A percentile compares a stretch with the other conserved stretches of the same genome.
phyloP scores from a whole-genome alignment of 441 rosid species.

The Aleurites moluccanus region DNA sequence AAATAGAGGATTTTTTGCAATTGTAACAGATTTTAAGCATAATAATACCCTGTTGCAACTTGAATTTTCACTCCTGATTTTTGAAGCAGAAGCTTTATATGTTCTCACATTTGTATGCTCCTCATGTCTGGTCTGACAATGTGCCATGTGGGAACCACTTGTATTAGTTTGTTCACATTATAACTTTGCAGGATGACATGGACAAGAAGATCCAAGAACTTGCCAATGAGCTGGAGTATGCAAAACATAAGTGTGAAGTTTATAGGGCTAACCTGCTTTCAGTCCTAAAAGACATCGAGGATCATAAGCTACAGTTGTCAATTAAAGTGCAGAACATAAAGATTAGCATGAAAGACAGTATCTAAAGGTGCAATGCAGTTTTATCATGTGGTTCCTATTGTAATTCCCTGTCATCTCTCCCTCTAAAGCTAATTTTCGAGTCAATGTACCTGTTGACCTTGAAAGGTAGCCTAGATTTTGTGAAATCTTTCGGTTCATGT shows the following conservation, averaged over 20 bases:
- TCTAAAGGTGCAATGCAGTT: constrained; percentile 33
- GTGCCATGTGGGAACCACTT: too few species aligned
- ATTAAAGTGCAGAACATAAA: constrained; percentile 78
- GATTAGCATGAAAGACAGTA: constrained; percentile 71
- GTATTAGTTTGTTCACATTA: not conserved
- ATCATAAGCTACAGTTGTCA: constrained; percentile 80
- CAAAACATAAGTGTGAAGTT: constrained; percentile 72
- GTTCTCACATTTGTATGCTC: not conserved
- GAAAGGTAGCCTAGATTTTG: constrained; percentile 19
- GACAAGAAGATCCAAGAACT: constrained; percentile 70
- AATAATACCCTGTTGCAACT: not conserved
- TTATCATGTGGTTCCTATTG: constrained; percentile 7
- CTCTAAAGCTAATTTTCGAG: not conserved
- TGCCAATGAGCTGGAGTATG: constrained; percentile 51
- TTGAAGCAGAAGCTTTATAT: not conserved
- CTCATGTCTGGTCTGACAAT: not conserved
- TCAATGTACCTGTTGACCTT: constrained; percentile 16
- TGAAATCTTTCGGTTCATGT: constrained; percentile 5
- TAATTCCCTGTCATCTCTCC: not conserved
- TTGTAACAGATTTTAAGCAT: not conserved
- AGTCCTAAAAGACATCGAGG: constrained; percentile 80
- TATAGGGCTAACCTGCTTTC: constrained; percentile 78
- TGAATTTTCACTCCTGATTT: not conserved
- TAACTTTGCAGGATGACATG: constrained; percentile 66
- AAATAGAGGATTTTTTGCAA: not conserved